Conservation (phyloP, 2,329 filamentous ascomycete species). For the Pseudogymnoascus pannorum region DNA sequence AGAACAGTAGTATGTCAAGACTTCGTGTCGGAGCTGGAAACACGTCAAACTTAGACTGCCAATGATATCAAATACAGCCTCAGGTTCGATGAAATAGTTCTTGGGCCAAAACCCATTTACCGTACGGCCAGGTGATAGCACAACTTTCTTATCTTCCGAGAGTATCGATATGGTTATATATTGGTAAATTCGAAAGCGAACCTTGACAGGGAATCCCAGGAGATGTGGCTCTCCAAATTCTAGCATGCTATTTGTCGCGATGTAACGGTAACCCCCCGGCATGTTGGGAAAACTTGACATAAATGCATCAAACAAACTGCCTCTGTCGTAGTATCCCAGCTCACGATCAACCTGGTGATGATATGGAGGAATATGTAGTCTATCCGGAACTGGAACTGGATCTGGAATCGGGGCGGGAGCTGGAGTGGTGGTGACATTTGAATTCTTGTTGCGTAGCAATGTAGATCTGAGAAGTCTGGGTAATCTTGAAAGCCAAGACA, state of each 20-base stretch:
- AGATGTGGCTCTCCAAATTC: neutral
- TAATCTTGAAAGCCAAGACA: neutral
- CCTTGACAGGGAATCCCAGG: neutral
- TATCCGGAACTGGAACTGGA: neutral
- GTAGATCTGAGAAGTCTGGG: neutral
- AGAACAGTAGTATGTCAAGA: slow-evolving; percentile 28
- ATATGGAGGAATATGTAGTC: neutral
- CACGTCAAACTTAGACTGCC: neutral
- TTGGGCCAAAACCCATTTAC: neutral
- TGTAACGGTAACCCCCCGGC: neutral
- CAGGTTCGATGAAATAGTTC: neutral
- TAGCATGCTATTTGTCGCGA: neutral
- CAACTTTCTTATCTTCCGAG: neutral
- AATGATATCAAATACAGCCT: neutral
- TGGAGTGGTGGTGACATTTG: neutral
- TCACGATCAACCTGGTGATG: neutral
- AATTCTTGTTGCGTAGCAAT: neutral
- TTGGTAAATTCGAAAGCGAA: neutral
- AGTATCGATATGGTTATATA: neutral
- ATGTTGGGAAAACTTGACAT: neutral
- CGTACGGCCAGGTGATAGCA: neutral
- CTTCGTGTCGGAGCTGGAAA: slow-evolving; percentile 21
- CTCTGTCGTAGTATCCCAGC: neutral
- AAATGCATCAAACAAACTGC: neutral
- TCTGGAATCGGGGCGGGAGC: neutral